These are phyloP conservation scores for Phaseolus lunatus DNA, from an alignment of 306 rosid species.

Conservation along the genomic window DNA sequence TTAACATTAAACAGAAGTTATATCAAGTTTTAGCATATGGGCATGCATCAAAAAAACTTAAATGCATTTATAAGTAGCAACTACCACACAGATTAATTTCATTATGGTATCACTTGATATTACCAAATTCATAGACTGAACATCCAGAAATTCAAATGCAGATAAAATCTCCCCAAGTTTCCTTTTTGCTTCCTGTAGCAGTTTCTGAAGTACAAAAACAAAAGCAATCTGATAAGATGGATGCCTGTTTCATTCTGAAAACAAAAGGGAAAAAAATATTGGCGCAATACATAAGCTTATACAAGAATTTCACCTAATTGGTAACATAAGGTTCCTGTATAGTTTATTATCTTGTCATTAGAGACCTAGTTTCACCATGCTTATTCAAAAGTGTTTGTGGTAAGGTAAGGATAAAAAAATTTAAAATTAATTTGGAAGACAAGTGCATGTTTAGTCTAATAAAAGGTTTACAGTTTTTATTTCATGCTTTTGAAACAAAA, in stretches of 20 bases:
- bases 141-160: slow-evolving; percentile 94
- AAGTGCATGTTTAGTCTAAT: not conserved
- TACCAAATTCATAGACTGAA: slow-evolving; percentile 79
- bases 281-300: not conserved
- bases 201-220: slow-evolving; percentile 66
- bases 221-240: slow-evolving; percentile 44
- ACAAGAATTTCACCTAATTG: slow-evolving; percentile 11
- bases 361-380: slow-evolving; percentile 15
- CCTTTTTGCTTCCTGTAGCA: slow-evolving; percentile 85
- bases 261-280: slow-evolving; percentile 38
- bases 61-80: slow-evolving; percentile 31
- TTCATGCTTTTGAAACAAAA: not conserved
- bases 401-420: slow-evolving; percentile 18
- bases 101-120: slow-evolving; percentile 40
- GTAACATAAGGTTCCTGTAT: not conserved
- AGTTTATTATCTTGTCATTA: slow-evolving; percentile 15
- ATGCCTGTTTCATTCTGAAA: slow-evolving; percentile 31
- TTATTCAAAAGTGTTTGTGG: not conserved
- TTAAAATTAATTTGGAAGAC: slow-evolving; percentile 18
- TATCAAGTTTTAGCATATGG: slow-evolving; percentile 13
- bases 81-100: slow-evolving; percentile 24
- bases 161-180: slow-evolving; percentile 96
- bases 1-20: not conserved
- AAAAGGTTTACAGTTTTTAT: not conserved
- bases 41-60: not conserved